phyloP scores from a whole-genome alignment of 1,284 basidiomycete genomes.

The Leccinum pallidistipes region DNA sequence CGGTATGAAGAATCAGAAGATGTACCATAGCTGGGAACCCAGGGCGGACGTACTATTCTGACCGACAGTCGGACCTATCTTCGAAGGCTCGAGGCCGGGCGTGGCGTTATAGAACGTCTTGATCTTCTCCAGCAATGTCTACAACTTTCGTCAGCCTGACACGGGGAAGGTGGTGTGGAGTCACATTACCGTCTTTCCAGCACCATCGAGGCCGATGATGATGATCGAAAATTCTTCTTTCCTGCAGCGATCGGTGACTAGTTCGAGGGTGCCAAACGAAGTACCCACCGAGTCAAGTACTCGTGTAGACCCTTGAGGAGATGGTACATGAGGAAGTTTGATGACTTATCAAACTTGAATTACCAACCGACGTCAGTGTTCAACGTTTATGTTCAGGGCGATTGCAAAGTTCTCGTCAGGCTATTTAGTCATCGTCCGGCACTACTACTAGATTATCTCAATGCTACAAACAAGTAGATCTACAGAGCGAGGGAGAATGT shows the following conservation, averaged over 20 bases:
- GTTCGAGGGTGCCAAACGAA: conserved; percentile 11
- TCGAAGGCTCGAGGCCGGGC: conserved; percentile 82
- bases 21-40: neutral
- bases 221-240: conserved; percentile 95
- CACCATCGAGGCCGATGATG: conserved; percentile 86
- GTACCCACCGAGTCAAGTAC: conserved; percentile 77
- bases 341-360: neutral
- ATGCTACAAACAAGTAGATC: conserved; percentile 24
- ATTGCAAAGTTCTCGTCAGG: no score
- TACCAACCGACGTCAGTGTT: conserved; percentile 34
- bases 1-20: neutral
- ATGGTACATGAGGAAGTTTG: conserved; percentile 69
- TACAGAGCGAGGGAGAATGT: conserved; percentile 7
- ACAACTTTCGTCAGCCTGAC: neutral
- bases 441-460: conserved; percentile 18
- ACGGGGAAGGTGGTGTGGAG: neutral
- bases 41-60: conserved; percentile 76
- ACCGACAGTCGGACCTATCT: conserved; percentile 92
- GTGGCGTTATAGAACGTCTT: conserved; percentile 88
- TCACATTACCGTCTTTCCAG: conserved; percentile 82
- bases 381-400: no score
- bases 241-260: conserved; percentile 37
- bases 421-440: neutral
- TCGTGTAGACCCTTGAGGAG: conserved; percentile 87
- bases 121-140: conserved; percentile 91